These are phyloP conservation scores for Solanum gandarillasii DNA, from an alignment of 257 asterid genomes.

Conservation along the genomic window DNA sequence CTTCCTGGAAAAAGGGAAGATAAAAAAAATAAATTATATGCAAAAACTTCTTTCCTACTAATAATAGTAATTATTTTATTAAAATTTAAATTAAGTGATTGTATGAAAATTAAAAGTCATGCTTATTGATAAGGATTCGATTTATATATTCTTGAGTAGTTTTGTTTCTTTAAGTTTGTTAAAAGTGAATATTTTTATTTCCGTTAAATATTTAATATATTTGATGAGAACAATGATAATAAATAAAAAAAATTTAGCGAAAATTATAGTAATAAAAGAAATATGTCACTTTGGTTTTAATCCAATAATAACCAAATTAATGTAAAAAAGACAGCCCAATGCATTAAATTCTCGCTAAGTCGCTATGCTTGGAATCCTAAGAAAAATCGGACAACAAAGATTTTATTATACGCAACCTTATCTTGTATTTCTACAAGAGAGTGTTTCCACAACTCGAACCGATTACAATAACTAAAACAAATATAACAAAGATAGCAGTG, in stretches of 20 bases:
- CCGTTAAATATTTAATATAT: background rate
- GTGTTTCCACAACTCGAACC: too few relatives aligned
- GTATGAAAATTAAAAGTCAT: background rate
- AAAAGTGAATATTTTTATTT: background rate
- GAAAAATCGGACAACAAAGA: too few relatives aligned
- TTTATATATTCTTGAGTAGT: background rate
- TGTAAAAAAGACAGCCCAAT: accelerated
- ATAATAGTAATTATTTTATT: background rate
- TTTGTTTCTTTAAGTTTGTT: background rate
- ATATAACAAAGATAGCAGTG: too few relatives aligned
- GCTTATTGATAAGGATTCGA: background rate
- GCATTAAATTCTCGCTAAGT: too few relatives aligned
- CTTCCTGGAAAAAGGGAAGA: background rate
- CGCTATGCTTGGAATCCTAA: accelerated
- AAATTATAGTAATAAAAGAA: background rate
- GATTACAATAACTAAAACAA: background rate
- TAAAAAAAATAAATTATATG: background rate
- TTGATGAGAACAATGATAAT: background rate
- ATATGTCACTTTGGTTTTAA: background rate
- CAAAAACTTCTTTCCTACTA: background rate
- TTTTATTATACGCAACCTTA: too few relatives aligned
- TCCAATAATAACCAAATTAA: background rate
- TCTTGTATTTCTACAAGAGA: background rate
- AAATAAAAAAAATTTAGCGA: background rate
- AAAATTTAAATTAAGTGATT: background rate